Base-by-base conservation (phyloP, 805 yeast genomes). In the Starmerella scarabaei region DNA sequence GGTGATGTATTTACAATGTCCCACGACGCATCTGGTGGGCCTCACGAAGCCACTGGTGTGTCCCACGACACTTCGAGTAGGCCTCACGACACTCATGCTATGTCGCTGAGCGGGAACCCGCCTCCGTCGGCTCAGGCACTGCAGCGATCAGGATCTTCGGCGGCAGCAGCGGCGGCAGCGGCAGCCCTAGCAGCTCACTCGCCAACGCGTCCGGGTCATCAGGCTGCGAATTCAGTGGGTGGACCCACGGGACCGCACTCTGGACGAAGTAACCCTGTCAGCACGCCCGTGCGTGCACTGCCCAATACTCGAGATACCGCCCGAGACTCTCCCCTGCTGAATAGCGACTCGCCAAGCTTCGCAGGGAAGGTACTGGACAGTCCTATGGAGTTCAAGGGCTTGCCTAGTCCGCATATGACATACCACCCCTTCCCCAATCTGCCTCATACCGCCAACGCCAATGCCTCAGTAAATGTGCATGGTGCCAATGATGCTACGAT, bases 371-470 rank as follows among this genome's bases (percentile, higher is more conserved):
- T 43, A 1, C 38, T 40, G 9, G 46, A 47, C 17, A 45, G 49
- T 28, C 50, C 50, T 12, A 35, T 47, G 35, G 43, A 39, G 31
- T 44, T 41, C 8, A 42, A 43, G 8, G 41, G 44, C 8, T 23
- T 42, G 4, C 45, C 40, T 19, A 46, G 50, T 33, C 50, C 50
- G 1, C 41, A 37, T 28, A n/a, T 37, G 23, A 21, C 41, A 5
- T 32, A 37, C 19, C 47, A 43, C 30, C 47, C 47, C 16, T 43
- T 43, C 33, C 47, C 47, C 23, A 34, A 33, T 28, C 19, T 40
- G 19, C 47, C 47, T 4, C 21, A 35, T 11, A 23, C 23, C 38
- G 23, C 19, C 32, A 18, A 24, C 21, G 17, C 27, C 30, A n/a
- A n/a, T n/a, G n/a, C n/a, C n/a, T n/a, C n/a, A n/a, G n/a, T n/a